These are phyloP conservation scores for Phytophthora agathidicida DNA, from an alignment of 352 stramenopile species.

Conservation along the genomic window DNA sequence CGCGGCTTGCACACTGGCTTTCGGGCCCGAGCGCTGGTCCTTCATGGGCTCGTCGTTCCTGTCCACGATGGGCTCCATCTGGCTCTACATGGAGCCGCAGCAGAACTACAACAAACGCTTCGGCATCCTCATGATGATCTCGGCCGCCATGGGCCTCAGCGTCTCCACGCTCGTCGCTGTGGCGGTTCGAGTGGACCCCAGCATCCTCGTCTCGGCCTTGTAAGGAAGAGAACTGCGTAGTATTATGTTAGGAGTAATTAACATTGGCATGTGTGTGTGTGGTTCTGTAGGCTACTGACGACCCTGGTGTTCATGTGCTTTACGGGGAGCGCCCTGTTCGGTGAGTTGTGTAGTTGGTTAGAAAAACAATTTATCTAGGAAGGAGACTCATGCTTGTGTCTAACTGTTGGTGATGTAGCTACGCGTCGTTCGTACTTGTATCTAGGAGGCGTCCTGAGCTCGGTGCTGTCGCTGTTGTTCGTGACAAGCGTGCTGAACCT, in stretches of 20 bases:
- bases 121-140: conserved; percentile 70
- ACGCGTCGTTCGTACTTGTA: conserved; percentile 87
- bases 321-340: conserved; percentile 73
- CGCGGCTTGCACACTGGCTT: conserved; percentile 42
- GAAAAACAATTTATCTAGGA: too few relatives aligned
- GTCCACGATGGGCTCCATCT: conserved; percentile 59
- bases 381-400: background rate
- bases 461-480: conserved; percentile 59
- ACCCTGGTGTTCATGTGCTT: conserved; percentile 89
- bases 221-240: conserved; percentile 28
- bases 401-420: conserved; percentile 33
- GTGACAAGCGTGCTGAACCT: conserved; percentile 62
- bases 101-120: conserved; percentile 67
- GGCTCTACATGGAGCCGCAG: conserved; percentile 61
- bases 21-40: conserved; percentile 44
- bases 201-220: conserved; percentile 82
- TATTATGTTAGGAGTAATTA: too few relatives aligned
- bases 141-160: conserved; percentile 71
- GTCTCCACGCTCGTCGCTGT: conserved; percentile 77
- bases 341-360: too few relatives aligned
- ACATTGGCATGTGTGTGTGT: conserved; percentile 5
- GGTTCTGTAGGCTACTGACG: conserved; percentile 57
- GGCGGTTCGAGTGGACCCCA: conserved; percentile 76
- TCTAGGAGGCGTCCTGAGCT: conserved; percentile 78
- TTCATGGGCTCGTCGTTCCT: conserved; percentile 55